Conservation (phyloP, 805 yeast species). For the Barnettozyma sucrosica region DNA sequence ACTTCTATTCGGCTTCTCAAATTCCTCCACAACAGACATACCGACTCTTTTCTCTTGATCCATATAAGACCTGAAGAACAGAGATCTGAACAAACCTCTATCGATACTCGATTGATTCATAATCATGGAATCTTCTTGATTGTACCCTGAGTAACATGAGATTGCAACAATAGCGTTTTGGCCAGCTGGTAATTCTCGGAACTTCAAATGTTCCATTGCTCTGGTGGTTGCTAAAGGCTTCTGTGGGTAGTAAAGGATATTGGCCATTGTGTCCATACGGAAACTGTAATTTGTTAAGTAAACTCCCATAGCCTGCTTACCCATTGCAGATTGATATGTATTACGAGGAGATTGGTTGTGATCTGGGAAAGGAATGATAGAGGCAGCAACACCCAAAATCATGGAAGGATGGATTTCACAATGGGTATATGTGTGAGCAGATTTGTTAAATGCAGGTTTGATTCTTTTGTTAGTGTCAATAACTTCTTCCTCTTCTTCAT, state of each 20-base stretch:
- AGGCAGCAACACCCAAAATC: constrained; percentile 98
- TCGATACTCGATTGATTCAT: constrained; percentile 98
- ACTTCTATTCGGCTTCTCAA: constrained; percentile 93
- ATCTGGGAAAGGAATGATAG: constrained; percentile 98
- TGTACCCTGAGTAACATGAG: constrained; percentile 96
- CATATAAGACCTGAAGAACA: constrained; percentile 96
- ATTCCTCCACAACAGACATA: constrained; percentile 96
- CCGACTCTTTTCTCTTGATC: constrained; percentile 98
- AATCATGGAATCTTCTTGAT: constrained; percentile 99
- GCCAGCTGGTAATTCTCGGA: constrained; percentile 98
- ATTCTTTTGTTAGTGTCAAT: constrained; percentile 67
- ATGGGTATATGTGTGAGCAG: constrained; percentile 86
- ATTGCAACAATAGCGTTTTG: constrained; percentile 98
- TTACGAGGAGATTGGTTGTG: constrained; percentile 99
- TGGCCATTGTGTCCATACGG: constrained; percentile 99
- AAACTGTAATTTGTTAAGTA: constrained; percentile 91
- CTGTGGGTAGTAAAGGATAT: constrained; percentile 94
- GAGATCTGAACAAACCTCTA: constrained; percentile 90
- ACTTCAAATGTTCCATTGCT: constrained; percentile 94
- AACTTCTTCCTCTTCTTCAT: constrained; percentile 37
- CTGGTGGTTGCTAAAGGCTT: constrained; percentile 97
- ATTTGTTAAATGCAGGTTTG: constrained; percentile 56
- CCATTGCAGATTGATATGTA: constrained; percentile 99
- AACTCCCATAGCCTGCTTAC: constrained; percentile 99
- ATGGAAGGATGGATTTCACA: constrained; percentile 98